Base-by-base conservation (phyloP, 805 yeast species). In the Candida boidinii region DNA sequence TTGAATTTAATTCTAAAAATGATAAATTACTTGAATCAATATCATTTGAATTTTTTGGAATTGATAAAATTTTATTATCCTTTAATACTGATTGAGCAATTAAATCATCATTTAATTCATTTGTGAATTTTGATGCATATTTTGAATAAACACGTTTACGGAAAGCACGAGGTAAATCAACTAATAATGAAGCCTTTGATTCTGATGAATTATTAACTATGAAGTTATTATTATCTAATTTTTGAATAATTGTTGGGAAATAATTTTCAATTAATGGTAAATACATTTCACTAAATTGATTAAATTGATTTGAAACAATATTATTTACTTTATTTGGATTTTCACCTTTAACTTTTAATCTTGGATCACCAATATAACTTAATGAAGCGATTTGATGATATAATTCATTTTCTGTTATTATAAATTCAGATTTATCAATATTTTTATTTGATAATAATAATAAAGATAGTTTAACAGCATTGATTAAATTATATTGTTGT, bases 291-390 rank as follows among this genome's bases (percentile, higher is more conserved):
- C 78, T 70, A 59, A 92, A 92, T 40, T 73, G 68, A 14, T 60
- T 57, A 41, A 73, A 69, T 55, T 92, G 96, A 53, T 81, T 81
- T 9, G 58, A 53, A 3, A 92, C 97, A 39, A 92, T 92, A 52
- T 92, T 92, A 30, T 66, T 62, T 26, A 88, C 83, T 55, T 92
- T 92, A 45, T 78, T 68, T 5, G 96, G 96, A 53, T 92, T 84
- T 54, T 92, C 98, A 2, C 96, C 97, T 8, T 85, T 84, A 19
- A 88, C 62, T 27, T 68, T 63, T 71, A 86, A 79, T 44, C 98
- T 72, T 19, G 87, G 79, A 53, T 92, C 98, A 14, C 98, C 98
- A 54, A 76, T 60, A 51, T 92, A 92, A 15, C 95, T 84, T 13
- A 92, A 57, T 11, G 75, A 72, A 0, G 96, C 79, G 29, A 92